These are phyloP conservation scores for Medicago truncatula DNA, from an alignment of 306 rosid species.

Conservation along the genomic window DNA sequence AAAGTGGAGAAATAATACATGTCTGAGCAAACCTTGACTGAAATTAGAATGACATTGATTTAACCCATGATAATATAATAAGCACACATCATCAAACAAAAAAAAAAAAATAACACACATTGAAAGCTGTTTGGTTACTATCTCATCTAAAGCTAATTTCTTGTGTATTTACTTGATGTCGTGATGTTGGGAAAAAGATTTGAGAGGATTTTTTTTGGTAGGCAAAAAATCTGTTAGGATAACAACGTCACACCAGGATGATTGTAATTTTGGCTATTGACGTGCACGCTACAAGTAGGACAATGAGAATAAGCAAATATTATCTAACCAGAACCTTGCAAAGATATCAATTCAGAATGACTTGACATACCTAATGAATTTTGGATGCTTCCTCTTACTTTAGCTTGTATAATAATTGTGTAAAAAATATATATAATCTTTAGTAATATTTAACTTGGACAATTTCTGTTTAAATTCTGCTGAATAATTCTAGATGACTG, in stretches of 20 bases:
- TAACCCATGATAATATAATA: neutral
- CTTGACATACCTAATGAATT: neutral
- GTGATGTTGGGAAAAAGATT: neutral
- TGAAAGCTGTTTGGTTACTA: conserved; percentile 28
- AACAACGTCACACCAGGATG: neutral
- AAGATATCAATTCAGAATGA: neutral
- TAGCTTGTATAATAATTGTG: too few species aligned
- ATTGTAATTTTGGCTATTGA: conserved; percentile 20
- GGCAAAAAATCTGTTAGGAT: neutral
- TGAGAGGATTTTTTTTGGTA: neutral
- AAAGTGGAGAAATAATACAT: neutral
- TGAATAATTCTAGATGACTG: conserved; percentile 13
- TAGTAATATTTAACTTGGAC: neutral
- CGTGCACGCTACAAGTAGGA: neutral
- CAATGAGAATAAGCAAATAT: neutral
- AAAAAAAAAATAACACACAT: neutral
- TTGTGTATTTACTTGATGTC: neutral
- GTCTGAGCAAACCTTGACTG: conserved; percentile 18
- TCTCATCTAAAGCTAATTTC: conserved; percentile 18
- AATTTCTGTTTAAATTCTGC: neutral
- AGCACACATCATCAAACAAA: neutral
- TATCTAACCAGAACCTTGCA: neutral
- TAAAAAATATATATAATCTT: too few species aligned
- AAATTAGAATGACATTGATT: conserved; percentile 21
- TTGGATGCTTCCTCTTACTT: neutral